Evolutionary conservation across 23 red algal species (phyloP).

Genomic region (Gracilaria domingensis): DNA sequence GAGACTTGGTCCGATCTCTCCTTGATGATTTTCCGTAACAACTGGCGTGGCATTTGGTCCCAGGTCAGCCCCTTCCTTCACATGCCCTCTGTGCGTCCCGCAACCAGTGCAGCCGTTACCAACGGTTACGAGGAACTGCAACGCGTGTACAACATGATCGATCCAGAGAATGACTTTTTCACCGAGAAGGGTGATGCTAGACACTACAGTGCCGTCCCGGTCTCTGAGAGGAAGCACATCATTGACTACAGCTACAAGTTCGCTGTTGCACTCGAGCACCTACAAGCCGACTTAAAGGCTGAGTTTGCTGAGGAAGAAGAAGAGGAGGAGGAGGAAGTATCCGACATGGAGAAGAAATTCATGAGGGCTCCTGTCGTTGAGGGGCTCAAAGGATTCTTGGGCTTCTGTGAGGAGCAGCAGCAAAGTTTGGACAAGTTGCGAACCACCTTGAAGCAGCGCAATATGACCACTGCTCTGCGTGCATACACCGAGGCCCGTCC

Average conservation of each 20-base stretch:
- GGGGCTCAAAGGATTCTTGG: conserved; percentile 33
- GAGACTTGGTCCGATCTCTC: too few relatives aligned
- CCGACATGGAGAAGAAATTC: conserved; percentile 8
- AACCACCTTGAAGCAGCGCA: neutral
- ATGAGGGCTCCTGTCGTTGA: conserved; percentile 3
- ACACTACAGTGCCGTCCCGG: conserved; percentile 36
- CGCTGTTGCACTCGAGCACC: conserved; percentile 19
- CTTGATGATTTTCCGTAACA: too few relatives aligned
- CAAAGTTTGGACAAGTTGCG: conserved; percentile 9
- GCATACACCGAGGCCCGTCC: conserved; percentile 41
- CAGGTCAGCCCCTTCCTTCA: too few relatives aligned
- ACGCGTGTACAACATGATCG: too few relatives aligned
- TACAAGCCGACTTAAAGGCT: conserved; percentile 2
- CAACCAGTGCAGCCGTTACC: too few relatives aligned
- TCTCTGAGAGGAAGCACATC: conserved; percentile 40
- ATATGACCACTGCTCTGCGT: conserved; percentile 5
- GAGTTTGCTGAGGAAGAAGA: neutral
- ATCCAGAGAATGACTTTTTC: conserved; percentile 39
- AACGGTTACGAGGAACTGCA: too few relatives aligned
- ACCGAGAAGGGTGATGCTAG: conserved; percentile 31
- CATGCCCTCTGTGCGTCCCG: too few relatives aligned
- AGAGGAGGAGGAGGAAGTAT: conserved; percentile 25
- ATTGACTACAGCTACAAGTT: conserved; percentile 58
- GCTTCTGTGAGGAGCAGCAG: conserved; percentile 48
- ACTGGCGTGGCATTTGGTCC: too few relatives aligned